Conservation (phyloP, 192 early-diverging fungal genomes). For the Cladochytrium replicatum region DNA sequence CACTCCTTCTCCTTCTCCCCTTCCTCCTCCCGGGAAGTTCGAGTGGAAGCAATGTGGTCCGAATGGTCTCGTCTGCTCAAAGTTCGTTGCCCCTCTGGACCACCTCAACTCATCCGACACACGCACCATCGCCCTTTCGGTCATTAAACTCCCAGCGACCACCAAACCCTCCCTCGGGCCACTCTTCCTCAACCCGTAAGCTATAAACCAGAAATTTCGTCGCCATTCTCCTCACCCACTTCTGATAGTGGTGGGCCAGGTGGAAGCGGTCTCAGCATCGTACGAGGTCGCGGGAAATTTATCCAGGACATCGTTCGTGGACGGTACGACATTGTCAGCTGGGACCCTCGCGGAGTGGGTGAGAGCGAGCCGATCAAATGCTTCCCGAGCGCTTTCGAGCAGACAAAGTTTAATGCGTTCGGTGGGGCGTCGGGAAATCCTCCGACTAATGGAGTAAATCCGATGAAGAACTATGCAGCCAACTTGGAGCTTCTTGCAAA, state of each 20-base stretch:
- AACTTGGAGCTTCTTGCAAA: slow-evolving; percentile 1
- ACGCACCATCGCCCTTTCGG: slow-evolving; percentile 6
- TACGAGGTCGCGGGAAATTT: slow-evolving; percentile 1
- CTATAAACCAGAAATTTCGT: background rate
- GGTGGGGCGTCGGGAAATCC: too few relatives aligned
- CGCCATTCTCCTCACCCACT: too few relatives aligned
- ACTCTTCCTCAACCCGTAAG: slow-evolving; percentile 17
- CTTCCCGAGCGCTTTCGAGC: too few relatives aligned
- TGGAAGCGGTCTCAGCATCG: slow-evolving; percentile 21
- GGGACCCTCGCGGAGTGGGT: slow-evolving; percentile 35
- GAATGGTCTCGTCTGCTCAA: too few relatives aligned
- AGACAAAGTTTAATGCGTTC: too few relatives aligned
- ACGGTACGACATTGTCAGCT: slow-evolving; percentile 24
- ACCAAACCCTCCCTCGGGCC: slow-evolving; percentile 7
- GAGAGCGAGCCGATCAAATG: slow-evolving; percentile 11
- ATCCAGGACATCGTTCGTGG: slow-evolving; percentile 13
- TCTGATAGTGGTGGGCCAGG: slow-evolving; percentile 38
- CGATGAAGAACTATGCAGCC: too few relatives aligned
- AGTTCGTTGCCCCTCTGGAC: slow-evolving; percentile 22
- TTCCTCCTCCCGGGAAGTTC: too few relatives aligned
- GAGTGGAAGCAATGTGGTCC: too few relatives aligned
- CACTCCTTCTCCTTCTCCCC: too few relatives aligned
- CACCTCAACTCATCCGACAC: slow-evolving; percentile 10
- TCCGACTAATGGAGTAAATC: too few relatives aligned
- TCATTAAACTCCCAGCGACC: slow-evolving; percentile 8